These are phyloP conservation scores for Arctostaphylos glauca DNA, from an alignment of 148 eudicot genomes.

Conservation along the genomic window DNA sequence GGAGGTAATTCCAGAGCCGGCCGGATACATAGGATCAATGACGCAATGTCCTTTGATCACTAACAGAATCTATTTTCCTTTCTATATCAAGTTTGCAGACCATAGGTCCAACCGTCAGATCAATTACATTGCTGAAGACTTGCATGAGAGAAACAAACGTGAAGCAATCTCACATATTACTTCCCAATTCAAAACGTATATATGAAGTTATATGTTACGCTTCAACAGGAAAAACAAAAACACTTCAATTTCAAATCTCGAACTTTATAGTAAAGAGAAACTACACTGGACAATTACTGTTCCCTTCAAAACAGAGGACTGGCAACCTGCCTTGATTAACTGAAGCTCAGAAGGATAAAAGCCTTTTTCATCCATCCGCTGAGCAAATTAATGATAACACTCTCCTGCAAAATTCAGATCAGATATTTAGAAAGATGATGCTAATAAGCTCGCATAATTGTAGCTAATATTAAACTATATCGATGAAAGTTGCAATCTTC, in stretches of 20 bases:
- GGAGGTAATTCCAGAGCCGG: no score
- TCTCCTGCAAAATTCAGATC: conserved; percentile 12
- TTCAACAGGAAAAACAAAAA: neutral
- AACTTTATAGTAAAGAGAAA: neutral
- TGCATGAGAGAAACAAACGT: neutral
- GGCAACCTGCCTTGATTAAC: neutral
- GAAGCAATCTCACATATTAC: neutral
- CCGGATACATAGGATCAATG: neutral
- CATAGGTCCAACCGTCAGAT: neutral
- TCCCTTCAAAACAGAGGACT: neutral
- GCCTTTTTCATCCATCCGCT: neutral
- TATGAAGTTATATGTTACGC: neutral
- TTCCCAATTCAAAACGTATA: neutral
- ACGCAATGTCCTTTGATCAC: neutral
- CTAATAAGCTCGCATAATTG: neutral
- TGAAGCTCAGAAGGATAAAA: neutral
- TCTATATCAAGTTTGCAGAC: neutral
- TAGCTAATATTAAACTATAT: conserved; percentile 6
- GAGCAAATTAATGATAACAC: no score
- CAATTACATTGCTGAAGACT: neutral
- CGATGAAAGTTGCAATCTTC: neutral
- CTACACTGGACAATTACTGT: neutral
- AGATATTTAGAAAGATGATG: neutral
- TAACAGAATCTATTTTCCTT: neutral
- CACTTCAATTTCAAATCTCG: neutral